Conservation (phyloP, 371 early-diverging fungal species). For the Nematocida homosporus region DNA sequence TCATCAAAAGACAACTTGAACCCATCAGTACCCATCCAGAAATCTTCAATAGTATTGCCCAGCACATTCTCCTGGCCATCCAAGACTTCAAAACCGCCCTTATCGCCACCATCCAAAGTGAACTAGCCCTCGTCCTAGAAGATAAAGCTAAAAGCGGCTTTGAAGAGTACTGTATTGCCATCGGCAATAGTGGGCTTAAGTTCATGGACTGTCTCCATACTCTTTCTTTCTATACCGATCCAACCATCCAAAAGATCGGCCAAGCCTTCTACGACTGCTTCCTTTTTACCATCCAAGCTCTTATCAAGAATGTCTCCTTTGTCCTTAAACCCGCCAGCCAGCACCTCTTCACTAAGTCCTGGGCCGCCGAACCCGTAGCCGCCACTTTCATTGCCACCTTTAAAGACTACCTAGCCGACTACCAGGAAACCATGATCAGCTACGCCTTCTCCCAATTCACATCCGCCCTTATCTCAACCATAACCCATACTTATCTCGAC, state of each 20-base stretch:
- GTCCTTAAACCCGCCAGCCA: constrained; percentile 61
- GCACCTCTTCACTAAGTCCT: constrained; percentile 62
- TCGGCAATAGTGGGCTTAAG: constrained; percentile 68
- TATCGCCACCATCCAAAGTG: constrained; percentile 57
- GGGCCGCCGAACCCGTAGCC: constrained; percentile 56
- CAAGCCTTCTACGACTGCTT: constrained; percentile 66
- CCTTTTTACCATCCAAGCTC: constrained; percentile 54
- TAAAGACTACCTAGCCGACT: constrained; percentile 67
- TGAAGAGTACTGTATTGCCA: constrained; percentile 68
- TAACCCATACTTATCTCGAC: constrained; percentile 58
- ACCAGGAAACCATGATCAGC: constrained; percentile 64
- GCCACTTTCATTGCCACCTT: constrained; percentile 61
- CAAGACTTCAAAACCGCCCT: constrained; percentile 60
- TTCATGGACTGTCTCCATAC: constrained; percentile 67
- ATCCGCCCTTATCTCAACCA: constrained; percentile 34
- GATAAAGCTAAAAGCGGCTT: constrained; percentile 65
- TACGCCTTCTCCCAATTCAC: constrained; percentile 66
- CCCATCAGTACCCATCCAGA: constrained; percentile 65
- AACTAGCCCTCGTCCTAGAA: constrained; percentile 55
- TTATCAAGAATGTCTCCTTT: constrained; percentile 61
- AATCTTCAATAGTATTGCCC: constrained; percentile 61
- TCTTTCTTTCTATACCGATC: constrained; percentile 59
- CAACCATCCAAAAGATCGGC: constrained; percentile 60
- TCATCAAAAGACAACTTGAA: constrained; percentile 68
- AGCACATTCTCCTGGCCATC: constrained; percentile 53